Base-by-base conservation (phyloP, 306 rosid genomes). In the Psophocarpus tetragonolobus region DNA sequence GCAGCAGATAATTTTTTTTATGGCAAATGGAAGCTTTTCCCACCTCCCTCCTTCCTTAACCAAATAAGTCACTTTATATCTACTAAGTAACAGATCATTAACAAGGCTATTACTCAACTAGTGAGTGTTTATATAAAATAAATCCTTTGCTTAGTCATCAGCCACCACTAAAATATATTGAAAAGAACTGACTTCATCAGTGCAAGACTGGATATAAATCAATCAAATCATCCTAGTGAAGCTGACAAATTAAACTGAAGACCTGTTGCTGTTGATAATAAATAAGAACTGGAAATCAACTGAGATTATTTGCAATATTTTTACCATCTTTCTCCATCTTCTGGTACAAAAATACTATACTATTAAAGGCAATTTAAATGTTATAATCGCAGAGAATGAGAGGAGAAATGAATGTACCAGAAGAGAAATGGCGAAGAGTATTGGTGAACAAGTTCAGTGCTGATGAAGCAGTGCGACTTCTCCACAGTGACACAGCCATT, bases 401-500 rank as follows among this genome's bases (percentile, higher is more conserved):
- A 71, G 5, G 42, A 56, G 24, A 67, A 66, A 32, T 20, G 42
- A 10, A 36, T 8, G 33, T 80, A 80, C 83, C 83, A 3, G 83
- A 63, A 29, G 83, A 80, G 27, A 72, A 36, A 51, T 62, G 24
- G 1, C 84, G 67, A 39, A 80, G 4, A 29, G 79, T 24, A 73
- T 80, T 80, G 69, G 41, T 30, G 29, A 80, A 73, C 29, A 64
- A 39, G 33, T 79, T 58, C 13, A 68, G 17, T 2, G 57, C 8
- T 7, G 77, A 80, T 3, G 74, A 47, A 21, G 68, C 17, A 3
- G 58, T 6, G 51, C 84, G 84, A 64, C 32, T n/a, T 73, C 79
- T 80, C 50, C 44, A 73, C 23, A 71, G 32, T 14, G 45, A 24
- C 17, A 6, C 4, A 17, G 83, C 83, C 83, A 79, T 79, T 69